Conservation (phyloP, 139 green algal species). For the Chlamydomonas schloesseri region DNA sequence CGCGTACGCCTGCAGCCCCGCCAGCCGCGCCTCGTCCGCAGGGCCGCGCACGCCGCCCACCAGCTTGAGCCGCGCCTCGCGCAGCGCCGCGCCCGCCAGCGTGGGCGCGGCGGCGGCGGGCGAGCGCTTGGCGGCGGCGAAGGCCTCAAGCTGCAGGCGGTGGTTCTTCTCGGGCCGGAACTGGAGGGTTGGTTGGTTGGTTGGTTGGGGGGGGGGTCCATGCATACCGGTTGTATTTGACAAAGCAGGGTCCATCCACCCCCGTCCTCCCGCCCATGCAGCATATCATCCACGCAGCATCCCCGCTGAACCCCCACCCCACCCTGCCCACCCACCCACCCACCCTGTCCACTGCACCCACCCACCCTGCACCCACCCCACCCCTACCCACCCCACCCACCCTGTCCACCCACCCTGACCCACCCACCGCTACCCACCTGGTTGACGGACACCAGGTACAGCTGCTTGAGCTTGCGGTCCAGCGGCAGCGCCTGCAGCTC, state of each 20-base stretch:
- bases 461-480: constrained; percentile 81
- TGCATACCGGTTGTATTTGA: no score
- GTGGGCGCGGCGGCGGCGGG: constrained; percentile 8
- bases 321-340: no score
- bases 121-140: constrained; percentile 49
- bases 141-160: constrained; percentile 73
- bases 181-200: constrained; percentile 59
- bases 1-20: constrained; percentile 65
- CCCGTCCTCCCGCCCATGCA: no score
- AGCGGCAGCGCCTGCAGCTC: constrained; percentile 84
- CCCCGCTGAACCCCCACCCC: no score
- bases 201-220: no score
- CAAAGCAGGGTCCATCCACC: no score
- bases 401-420: no score
- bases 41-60: constrained; percentile 80
- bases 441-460: constrained; percentile 88
- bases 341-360: no score
- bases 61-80: constrained; percentile 76
- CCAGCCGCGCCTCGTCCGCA: constrained; percentile 73
- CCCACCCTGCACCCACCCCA: no score
- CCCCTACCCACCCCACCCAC: no score
- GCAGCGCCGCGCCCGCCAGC: constrained; percentile 53
- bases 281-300: no score
- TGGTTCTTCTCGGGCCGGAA: constrained; percentile 98
- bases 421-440: not conserved